These are phyloP conservation scores for Diophrys appendiculata DNA, from an alignment of 73 alveolate species.

Conservation along the genomic window DNA sequence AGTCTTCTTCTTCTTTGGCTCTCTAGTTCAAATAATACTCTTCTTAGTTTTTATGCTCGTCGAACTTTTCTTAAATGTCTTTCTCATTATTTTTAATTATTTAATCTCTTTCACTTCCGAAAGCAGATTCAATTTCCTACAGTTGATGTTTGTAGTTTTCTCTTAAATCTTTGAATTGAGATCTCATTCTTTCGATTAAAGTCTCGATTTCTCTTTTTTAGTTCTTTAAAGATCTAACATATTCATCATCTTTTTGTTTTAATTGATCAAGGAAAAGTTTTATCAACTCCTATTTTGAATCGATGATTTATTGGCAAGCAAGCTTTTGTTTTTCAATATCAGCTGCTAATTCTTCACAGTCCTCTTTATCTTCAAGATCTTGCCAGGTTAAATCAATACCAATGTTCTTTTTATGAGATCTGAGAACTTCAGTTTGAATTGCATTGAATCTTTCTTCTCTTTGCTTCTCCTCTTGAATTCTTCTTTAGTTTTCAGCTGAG, in stretches of 20 bases:
- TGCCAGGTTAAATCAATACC: slow-evolving; percentile 80
- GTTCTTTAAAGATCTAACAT: slow-evolving; percentile 74
- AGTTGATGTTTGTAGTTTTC: slow-evolving; percentile 66
- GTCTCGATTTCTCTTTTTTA: slow-evolving; percentile 71
- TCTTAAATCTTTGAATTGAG: slow-evolving; percentile 70
- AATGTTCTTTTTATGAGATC: slow-evolving; percentile 59
- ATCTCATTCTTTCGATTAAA: slow-evolving; percentile 71
- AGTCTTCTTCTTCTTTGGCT: slow-evolving; percentile 72
- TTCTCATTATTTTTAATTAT: slow-evolving; percentile 56
- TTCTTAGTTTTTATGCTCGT: slow-evolving; percentile 69
- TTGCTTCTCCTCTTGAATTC: slow-evolving; percentile 67
- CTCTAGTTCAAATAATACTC: slow-evolving; percentile 65
- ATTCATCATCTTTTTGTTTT: slow-evolving; percentile 80
- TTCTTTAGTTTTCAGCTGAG: slow-evolving; percentile 72
- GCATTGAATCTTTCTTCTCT: slow-evolving; percentile 62
- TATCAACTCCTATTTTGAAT: slow-evolving; percentile 70
- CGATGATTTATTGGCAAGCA: slow-evolving; percentile 68
- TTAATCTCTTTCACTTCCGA: slow-evolving; percentile 50
- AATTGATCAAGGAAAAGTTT: slow-evolving; percentile 43
- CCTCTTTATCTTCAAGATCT: slow-evolving; percentile 82
- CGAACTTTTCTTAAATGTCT: slow-evolving; percentile 70
- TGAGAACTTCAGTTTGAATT: slow-evolving; percentile 53
- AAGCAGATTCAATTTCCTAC: slow-evolving; percentile 72
- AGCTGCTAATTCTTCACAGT: slow-evolving; percentile 85
- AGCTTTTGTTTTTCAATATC: slow-evolving; percentile 76